Evolutionary conservation across 805 yeast species (phyloP), one percentile per base, ranked within the genome.

Genomic region (Metschnikowia henanensis): DNA sequence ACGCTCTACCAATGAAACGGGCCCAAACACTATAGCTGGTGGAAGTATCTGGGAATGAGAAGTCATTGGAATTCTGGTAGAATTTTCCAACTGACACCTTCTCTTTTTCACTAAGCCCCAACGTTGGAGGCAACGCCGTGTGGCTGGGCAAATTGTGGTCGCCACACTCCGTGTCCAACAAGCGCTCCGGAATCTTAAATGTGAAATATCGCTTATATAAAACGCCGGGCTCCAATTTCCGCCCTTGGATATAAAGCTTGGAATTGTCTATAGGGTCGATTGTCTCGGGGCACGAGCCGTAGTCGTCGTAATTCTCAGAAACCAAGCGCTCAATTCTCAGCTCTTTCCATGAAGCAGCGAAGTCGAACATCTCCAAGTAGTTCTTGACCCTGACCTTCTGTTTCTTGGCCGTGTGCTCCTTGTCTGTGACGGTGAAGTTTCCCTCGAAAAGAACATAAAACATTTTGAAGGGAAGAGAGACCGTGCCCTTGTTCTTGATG

Each of bases 371-470:
- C 36, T 61, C 64, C 36, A 70, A 51, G 44, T 66, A 66, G 39
- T 61, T 57, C 13, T 47, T 47, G 15, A 68, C 45, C 20, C 66
- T 61, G 32, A 58, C 39, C 9, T 56, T 60, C 6, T 44, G 49
- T 36, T 52, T 53, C 23, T 57, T 49, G 15, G 33, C 18, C 41
- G 51, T 38, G 39, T 42, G 38, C 1, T 29, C 32, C 10, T 22
- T 28, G 21, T 17, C 18, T 3, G 33, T 59, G 28, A 66, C 57
- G 4, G 69, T 65, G 20, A 65, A 56, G 15, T 58, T 61, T 1
- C 85, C 86, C 54, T 81, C 86, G 25, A 81, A 64, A 1, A 81
- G 66, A 6, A 80, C 75, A 41, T 77, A 70, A 55, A 83, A 77
- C 81, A 80, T 79, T 51, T 83, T 84, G 55, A 83, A 84, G 2